These are phyloP conservation scores for Leishmania arabica DNA, from an alignment of 208 protist genomes.

Conservation along the genomic window DNA sequence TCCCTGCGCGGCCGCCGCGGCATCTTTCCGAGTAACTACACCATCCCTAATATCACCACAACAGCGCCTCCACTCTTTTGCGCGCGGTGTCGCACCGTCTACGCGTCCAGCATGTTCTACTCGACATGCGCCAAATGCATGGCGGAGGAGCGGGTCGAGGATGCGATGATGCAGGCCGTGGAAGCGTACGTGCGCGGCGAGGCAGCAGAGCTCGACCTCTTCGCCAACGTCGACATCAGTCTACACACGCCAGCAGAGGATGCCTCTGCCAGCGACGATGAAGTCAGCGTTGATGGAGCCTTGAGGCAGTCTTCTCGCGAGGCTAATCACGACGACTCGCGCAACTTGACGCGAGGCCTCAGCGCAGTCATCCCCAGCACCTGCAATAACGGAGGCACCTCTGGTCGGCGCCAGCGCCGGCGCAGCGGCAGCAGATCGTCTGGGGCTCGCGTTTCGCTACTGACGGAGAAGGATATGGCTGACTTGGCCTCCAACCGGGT, in stretches of 20 bases:
- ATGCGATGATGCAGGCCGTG: slow-evolving; percentile 48
- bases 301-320: not conserved
- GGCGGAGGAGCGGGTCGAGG: slow-evolving; percentile 41
- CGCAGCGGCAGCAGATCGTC: not conserved
- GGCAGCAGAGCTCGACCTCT: slow-evolving; percentile 20
- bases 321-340: not conserved
- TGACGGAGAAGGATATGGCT: slow-evolving; percentile 41
- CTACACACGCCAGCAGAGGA: not conserved
- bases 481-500: slow-evolving; percentile 34
- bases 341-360: not conserved
- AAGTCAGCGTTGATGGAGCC: not conserved
- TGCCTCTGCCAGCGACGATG: not conserved
- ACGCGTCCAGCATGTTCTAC: slow-evolving; percentile 19
- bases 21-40: slow-evolving; percentile 90
- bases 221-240: slow-evolving; percentile 30
- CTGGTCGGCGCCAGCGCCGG: not conserved
- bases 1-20: slow-evolving; percentile 57
- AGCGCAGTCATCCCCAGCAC: not conserved
- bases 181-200: slow-evolving; percentile 43
- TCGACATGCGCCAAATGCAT: slow-evolving; percentile 38
- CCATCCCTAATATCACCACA: slow-evolving; percentile 64
- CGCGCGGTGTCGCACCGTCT: slow-evolving; percentile 51
- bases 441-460: slow-evolving; percentile 13
- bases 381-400: not conserved
- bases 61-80: slow-evolving; percentile 71